Base-by-base conservation (phyloP, 2,329 filamentous ascomycete genomes). In the Xylaria sp. region DNA sequence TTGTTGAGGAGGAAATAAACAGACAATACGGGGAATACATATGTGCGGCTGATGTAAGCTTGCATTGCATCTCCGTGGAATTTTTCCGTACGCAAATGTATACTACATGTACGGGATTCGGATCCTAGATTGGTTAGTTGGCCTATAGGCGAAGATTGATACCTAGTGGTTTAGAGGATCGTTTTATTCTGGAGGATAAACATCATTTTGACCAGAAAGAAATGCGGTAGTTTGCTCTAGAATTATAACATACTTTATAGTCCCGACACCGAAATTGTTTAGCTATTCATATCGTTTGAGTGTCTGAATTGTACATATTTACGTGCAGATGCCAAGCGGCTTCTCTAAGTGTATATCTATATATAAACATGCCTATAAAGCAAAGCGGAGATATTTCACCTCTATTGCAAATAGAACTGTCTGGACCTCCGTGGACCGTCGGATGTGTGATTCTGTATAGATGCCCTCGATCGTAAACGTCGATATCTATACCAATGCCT, bases 291-390 rank as follows among this genome's bases (percentile, higher is more conserved):
- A 47, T 47, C 19, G n/a, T 47, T 47, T 4, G 17, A 9, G 42
- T 47, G n/a, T 47, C n/a, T 19, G 5, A 19, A 47, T 47, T 42
- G 11, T 56, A 59, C 39, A 56, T 19, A 55, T 50, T 55, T 55
- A 53, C 8, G 39, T 64, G 56, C 42, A 61, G 56, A 45, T n/a
- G 32, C 50, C 17, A 14, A 45, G 34, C 8, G 24, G 39, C 58
- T 55, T 53, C 55, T 51, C 30, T 19, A 24, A 42, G 30, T 68
- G 65, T 27, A 47, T 32, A 47, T 51, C 51, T 42, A 61, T 62
- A 55, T 64, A 64, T 36, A 47, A 47, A 45, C 51, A 48, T 48
- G 9, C 12, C 34, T 24, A n/a, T 9, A 12, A 21, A 45, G 14
- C 17, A 55, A 14, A 12, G 47, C n/a, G 5, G 30, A 19, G 39